Conservation (phyloP, 441 rosid genomes). For the California macrophylla region DNA sequence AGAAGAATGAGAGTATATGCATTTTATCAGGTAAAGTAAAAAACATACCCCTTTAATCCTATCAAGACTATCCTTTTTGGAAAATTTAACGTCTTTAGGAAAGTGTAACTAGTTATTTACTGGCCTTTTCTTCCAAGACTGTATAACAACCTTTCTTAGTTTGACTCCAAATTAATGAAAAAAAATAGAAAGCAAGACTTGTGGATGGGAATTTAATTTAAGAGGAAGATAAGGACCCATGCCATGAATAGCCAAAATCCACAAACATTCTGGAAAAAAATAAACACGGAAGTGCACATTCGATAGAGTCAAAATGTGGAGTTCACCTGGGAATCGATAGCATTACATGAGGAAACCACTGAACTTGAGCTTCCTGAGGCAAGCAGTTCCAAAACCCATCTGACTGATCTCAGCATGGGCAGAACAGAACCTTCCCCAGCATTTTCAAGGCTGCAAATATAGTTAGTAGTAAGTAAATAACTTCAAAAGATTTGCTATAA, state of each 20-base stretch:
- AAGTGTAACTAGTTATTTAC: neutral
- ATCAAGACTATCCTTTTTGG: neutral
- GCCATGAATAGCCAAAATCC: neutral
- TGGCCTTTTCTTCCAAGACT: neutral
- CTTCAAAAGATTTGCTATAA: neutral
- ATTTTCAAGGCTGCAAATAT: slow-evolving; percentile 82
- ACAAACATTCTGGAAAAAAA: slow-evolving; percentile 1
- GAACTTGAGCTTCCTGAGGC: slow-evolving; percentile 40
- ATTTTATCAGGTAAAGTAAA: neutral
- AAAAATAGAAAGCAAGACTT: neutral
- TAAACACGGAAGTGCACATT: neutral
- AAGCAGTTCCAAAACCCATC: slow-evolving; percentile 53
- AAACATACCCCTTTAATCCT: neutral
- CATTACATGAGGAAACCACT: slow-evolving; percentile 38
- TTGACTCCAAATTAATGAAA: neutral
- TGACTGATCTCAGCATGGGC: slow-evolving; percentile 80
- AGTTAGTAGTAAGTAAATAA: neutral
- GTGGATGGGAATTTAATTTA: neutral
- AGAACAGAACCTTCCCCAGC: slow-evolving; percentile 83
- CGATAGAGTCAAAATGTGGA: neutral
- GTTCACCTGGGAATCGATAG: slow-evolving; percentile 67
- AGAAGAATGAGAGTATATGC: neutral
- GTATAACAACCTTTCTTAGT: neutral
- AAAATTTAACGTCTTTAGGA: neutral
- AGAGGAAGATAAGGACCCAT: neutral